Evolutionary conservation across 805 yeast genomes (phyloP), one percentile per base, ranked within the genome.

Genomic region (Starmerella kuoi): DNA sequence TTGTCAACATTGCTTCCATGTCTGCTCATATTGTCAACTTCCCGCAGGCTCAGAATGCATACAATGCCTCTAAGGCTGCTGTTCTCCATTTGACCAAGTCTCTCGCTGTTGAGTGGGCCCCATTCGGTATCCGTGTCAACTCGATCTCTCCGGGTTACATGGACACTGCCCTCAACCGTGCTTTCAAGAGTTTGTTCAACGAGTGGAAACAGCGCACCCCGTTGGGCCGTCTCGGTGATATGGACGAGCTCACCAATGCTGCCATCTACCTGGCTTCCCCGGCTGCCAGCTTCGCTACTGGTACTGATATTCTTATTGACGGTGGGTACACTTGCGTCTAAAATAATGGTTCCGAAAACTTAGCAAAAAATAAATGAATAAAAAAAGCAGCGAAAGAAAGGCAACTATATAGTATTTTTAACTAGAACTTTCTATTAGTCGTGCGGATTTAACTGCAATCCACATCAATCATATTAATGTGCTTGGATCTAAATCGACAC

Each of bases 51-150:
- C 82, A 76, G 61, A 62, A 69, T 48, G 77, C 79, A 59, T 77
- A 76, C 68, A 77, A 77, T 63, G 79, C 78, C 65, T 72, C 80
- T 54, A 76, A 77, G 67, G 82, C 83, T 25, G 83, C 76, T 46
- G 83, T 77, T 30, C 70, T 72, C 49, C 83, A 77, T 61, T 67
- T 77, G 61, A 74, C 68, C 55, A 67, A 73, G 60, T 73, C 80
- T n/a, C 69, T 76, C 51, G 80, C 82, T 25, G 76, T 78, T 46
- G 83, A 76, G 61, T 76, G 83, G 83, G 82, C 83, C 40, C 73
- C 72, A 46, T 71, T 72, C 66, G 69, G 69, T 59, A 76, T 75
- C 55, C 68, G 82, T 53, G 78, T 76, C 54, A 76, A 77, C 69
- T 69, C 79, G 40, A 70, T 76, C 57, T 69, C 77, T 27, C 82